A percentile compares a stretch with the other conserved stretches of the same genome.
Conservation (phyloP, 129 eudicot genomes). For the Centrapalus pauciflorus region DNA sequence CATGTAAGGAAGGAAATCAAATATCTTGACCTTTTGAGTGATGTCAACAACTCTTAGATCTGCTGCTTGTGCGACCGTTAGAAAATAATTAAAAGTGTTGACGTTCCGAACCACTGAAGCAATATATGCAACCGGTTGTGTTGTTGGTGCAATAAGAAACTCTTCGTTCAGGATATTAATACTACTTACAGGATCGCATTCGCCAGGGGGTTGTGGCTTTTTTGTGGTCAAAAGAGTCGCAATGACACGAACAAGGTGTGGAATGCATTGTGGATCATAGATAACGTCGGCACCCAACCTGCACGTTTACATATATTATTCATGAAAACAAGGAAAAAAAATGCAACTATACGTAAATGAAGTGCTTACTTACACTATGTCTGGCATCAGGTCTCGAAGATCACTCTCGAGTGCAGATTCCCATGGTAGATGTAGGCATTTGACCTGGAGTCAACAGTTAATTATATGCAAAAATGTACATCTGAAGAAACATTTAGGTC, state of each 20-base stretch:
- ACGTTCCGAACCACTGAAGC: slow-evolving; percentile 76
- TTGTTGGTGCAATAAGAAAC: slow-evolving; percentile 15
- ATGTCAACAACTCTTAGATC: slow-evolving; percentile 56
- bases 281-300: slow-evolving; percentile 92
- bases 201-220: slow-evolving; percentile 13
- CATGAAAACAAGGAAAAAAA: slow-evolving; percentile 1
- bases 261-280: slow-evolving; percentile 79
- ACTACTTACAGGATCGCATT: not conserved
- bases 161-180: not conserved
- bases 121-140: slow-evolving; percentile 61
- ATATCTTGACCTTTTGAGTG: slow-evolving; percentile 40
- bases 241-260: slow-evolving; percentile 68
- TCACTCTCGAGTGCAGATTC: slow-evolving; percentile 67
- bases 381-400: slow-evolving; percentile 54
- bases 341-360: not conserved
- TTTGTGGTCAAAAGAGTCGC: slow-evolving; percentile 43
- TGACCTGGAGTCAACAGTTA: slow-evolving; percentile 35
- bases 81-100: slow-evolving; percentile 62
- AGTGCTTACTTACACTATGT: slow-evolving; percentile 65
- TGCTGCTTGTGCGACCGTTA: slow-evolving; percentile 39
- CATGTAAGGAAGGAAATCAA: slow-evolving; percentile 73
- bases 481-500: no score
- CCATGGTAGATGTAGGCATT: slow-evolving; percentile 79
- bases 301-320: not conserved
- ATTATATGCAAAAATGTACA: no score